Conservation (phyloP, 352 stramenopile species). For the Phytophthora kernoviae region DNA sequence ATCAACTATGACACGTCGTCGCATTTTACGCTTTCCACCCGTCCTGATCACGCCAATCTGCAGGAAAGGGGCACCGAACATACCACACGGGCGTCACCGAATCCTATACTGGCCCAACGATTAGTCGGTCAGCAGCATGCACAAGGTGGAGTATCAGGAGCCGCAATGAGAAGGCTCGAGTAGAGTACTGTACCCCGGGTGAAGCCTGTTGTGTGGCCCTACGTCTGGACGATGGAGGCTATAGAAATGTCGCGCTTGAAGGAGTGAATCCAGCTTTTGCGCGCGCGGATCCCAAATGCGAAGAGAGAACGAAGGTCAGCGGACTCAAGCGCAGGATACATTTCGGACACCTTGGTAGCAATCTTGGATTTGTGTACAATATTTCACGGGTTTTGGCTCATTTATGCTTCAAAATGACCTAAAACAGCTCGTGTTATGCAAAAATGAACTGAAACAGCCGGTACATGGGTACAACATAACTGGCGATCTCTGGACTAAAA, state of each 20-base stretch:
- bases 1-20: constrained; percentile 29
- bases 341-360: neutral
- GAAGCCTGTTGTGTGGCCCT: neutral
- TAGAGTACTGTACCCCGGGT: too few species aligned
- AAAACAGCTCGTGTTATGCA: constrained; percentile 20
- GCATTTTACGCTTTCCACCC: neutral
- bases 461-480: constrained; percentile 29
- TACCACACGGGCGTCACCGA: neutral
- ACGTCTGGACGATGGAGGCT: constrained; percentile 1
- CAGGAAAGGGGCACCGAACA: neutral
- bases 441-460: constrained; percentile 33
- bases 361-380: neutral
- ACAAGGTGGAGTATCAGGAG: neutral
- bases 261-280: neutral
- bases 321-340: too few species aligned
- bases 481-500: constrained; percentile 33
- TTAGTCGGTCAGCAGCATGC: neutral
- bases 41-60: neutral
- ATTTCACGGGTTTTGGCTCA: neutral
- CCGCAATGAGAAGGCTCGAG: neutral
- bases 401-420: neutral
- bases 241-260: neutral
- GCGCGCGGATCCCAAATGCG: too few species aligned
- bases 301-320: too few species aligned
- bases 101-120: neutral